Evolutionary conservation across 2,329 filamentous ascomycete species (phyloP), one percentile per base, ranked within the genome.

Genomic region (Raffaelea arxii): DNA sequence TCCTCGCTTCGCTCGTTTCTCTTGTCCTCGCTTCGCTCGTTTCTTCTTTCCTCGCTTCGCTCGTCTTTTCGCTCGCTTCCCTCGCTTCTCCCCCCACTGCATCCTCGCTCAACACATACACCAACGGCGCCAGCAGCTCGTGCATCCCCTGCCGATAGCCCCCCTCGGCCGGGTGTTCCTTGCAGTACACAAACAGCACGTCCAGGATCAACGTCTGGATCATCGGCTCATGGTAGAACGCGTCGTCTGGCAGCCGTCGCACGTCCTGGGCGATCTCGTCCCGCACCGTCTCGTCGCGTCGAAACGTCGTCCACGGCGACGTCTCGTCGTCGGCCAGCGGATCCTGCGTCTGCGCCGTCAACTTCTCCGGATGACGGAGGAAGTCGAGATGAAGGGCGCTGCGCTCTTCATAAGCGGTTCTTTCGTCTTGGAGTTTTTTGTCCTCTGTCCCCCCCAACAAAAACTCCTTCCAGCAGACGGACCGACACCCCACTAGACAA

Each of bases 81-180:
- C n/a, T n/a, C 2, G 60, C 58, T 38, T 64, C 58, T 21, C 7
- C 6, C 16, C 22, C 25, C 43, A 95, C 70, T 6, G 90, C 84
- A 65, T 98, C 92, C 55, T 82, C 74, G 55, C 90, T 80, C 6
- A 97, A 69, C 2, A 88, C 85, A 74, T 88, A 88, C 6, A 96
- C 69, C 32, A 98, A 80, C 0, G 92, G 90, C 0, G 92, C 92
- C 14, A 97, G 72, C 38, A 98, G 71, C 65, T 98, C 92, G 61
- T 98, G 92, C 91, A 98, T 98, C 11, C 92, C 92, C 67, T 98
- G 92, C n/a, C 92, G 80, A 61, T 98, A 98, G 18, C 80, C 89
- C 16, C 88, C 88, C 46, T 88, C 75, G 54, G 84, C 80, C 2
- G 87, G 87, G 58, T 97, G 87, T 45, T 94, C 75, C 64, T 95